These are phyloP conservation scores for Aspergillus steynii DNA, from an alignment of 495 filamentous ascomycete species.

Conservation along the genomic window DNA sequence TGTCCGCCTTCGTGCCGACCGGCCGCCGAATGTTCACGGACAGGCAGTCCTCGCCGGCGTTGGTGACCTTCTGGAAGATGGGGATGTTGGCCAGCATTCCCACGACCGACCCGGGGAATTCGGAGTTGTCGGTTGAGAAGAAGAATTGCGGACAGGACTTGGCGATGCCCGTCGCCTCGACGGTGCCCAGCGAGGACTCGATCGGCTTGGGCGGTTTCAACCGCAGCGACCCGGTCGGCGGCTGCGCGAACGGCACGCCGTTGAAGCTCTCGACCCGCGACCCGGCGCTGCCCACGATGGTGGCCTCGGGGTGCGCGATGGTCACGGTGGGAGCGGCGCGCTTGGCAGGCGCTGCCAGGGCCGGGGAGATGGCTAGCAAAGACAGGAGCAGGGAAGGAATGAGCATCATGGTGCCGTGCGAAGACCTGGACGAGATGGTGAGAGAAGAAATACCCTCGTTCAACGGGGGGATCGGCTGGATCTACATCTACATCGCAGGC, in stretches of 20 bases:
- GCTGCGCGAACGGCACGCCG: constrained; percentile 65
- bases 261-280: constrained; percentile 54
- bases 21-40: constrained; percentile 66
- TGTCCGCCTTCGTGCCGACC: constrained; percentile 48
- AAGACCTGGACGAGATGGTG: background rate
- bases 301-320: constrained; percentile 49
- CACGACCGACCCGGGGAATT: constrained; percentile 44
- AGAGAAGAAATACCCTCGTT: background rate
- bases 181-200: constrained; percentile 45
- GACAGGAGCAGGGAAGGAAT: constrained; percentile 4
- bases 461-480: background rate
- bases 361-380: constrained; percentile 7
- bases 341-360: constrained; percentile 23
- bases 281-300: constrained; percentile 46
- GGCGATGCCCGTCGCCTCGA: constrained; percentile 50
- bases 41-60: constrained; percentile 64
- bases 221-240: constrained; percentile 57
- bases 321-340: constrained; percentile 37
- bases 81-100: constrained; percentile 55
- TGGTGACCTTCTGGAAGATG: constrained; percentile 50
- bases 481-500: constrained; percentile 5
- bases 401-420: constrained; percentile 11
- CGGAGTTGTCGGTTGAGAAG: constrained; percentile 41
- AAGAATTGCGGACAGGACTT: constrained; percentile 56
- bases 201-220: constrained; percentile 60